phyloP scores from a whole-genome alignment of 2,329 filamentous ascomycete species.

The Fusarium bactridioides region DNA sequence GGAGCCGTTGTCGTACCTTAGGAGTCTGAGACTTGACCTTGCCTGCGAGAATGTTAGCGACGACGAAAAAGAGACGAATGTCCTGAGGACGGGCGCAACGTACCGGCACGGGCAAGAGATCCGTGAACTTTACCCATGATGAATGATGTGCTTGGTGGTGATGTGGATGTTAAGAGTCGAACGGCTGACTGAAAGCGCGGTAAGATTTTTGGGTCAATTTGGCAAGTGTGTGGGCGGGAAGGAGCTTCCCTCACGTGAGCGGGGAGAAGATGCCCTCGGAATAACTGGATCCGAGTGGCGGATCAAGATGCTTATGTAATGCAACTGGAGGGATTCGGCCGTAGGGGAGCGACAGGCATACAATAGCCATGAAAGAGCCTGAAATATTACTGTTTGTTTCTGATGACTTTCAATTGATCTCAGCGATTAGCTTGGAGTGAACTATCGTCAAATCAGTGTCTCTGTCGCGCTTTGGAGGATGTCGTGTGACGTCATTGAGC shows the following conservation, averaged over 20 bases:
- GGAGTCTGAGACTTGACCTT: conserved; percentile 98
- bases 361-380: background rate
- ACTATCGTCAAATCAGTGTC: fast-evolving
- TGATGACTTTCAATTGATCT: background rate
- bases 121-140: conserved; percentile 94
- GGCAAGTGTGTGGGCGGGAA: conserved; percentile 50
- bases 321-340: background rate
- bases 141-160: conserved; percentile 51
- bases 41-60: conserved; percentile 73
- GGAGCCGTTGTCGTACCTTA: conserved; percentile 69
- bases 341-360: background rate
- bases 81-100: conserved; percentile 33
- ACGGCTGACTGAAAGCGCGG: conserved; percentile 34
- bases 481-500: background rate
- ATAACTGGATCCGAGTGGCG: conserved; percentile 37
- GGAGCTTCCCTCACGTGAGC: conserved; percentile 48
- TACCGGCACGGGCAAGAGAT: conserved; percentile 85
- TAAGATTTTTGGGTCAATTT: conserved; percentile 49
- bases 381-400: background rate
- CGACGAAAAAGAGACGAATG: conserved; percentile 2
- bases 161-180: conserved; percentile 46
- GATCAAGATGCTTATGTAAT: conserved; percentile 14
- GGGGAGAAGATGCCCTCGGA: conserved; percentile 46
- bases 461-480: fast-evolving
- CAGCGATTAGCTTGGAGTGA: fast-evolving